Evolutionary conservation across 257 asterid genomes (phyloP), one percentile per base, ranked within the genome.

Genomic region (Avicennia marina): DNA sequence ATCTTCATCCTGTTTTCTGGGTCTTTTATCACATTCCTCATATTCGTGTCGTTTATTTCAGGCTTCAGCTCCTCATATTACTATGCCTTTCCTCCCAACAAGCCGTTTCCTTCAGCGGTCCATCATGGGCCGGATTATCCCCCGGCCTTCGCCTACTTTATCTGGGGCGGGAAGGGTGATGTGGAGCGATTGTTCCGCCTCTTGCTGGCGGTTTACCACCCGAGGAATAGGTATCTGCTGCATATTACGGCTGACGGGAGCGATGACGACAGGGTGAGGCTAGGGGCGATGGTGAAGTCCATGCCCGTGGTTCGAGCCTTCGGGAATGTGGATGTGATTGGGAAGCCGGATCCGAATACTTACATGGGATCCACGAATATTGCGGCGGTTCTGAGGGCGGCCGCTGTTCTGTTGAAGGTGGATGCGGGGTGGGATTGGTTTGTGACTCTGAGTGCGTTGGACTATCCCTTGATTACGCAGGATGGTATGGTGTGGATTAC

Each of bases 381-480:
- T 18, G 99, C 96, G 9, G 91, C 97, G 18, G 58, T 78, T 60
- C 48, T 93, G 68, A 82, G 99, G 77, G 96, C 94, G 5, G 90
- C 76, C 13, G 84, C 99, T 0, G 73, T 89, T 78, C 73, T 84
- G 78, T 65, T 93, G 85, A 93, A 84, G 84, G 50, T 84, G 73
- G 96, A 82, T 62, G 75, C 34, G 42, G 85, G 87, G 32, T 93
- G 97, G 98, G 96, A 89, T 74, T 93, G 98, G 98, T 89, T 93
- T 72, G 72, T 93, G 48, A 83, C 94, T 44, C 85, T 93, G 11
- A 89, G 97, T 56, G 95, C 97, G 0, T 22, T 56, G 79, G 97
- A 93, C 80, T 93, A 93, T 76, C 98, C 97, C 0, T 72, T 93
- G 76, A 69, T 93, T 51, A 86, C 95, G 20, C 98, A 88, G 60